Evolutionary conservation across 208 protist species (phyloP).

Genomic region (Trypanosoma vivax): DNA sequence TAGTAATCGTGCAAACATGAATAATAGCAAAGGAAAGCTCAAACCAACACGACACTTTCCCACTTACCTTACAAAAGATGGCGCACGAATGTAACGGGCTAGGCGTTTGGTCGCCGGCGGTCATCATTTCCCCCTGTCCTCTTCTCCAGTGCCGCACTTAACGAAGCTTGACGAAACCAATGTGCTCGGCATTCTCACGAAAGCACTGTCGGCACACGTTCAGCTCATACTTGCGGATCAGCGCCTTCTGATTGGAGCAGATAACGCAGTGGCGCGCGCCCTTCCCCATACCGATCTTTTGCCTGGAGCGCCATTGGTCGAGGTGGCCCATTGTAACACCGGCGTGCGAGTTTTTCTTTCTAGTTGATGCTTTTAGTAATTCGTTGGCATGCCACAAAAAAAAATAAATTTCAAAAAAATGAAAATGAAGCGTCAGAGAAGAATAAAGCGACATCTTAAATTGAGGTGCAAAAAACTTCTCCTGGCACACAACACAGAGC

Average conservation of each 20-base stretch:
- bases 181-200: conserved; percentile 88
- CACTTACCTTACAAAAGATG: too few relatives aligned
- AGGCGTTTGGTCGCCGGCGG: too few relatives aligned
- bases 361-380: neutral
- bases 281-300: conserved; percentile 91
- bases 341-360: neutral
- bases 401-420: neutral
- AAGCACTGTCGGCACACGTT: conserved; percentile 94
- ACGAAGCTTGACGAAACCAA: conserved; percentile 88
- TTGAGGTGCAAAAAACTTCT: too few relatives aligned
- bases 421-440: neutral
- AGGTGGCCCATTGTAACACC: conserved; percentile 85
- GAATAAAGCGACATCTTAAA: too few relatives aligned
- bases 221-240: conserved; percentile 94
- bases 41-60: too few relatives aligned
- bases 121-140: neutral
- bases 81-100: too few relatives aligned
- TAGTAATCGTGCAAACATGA: too few relatives aligned
- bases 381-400: neutral
- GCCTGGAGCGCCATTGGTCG: conserved; percentile 89
- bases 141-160: conserved; percentile 26
- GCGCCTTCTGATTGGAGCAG: conserved; percentile 89
- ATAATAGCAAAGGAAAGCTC: too few relatives aligned
- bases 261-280: conserved; percentile 86
- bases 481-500: neutral